phyloP scores from a whole-genome alignment of 345 rosid species.

The Salix caprea region DNA sequence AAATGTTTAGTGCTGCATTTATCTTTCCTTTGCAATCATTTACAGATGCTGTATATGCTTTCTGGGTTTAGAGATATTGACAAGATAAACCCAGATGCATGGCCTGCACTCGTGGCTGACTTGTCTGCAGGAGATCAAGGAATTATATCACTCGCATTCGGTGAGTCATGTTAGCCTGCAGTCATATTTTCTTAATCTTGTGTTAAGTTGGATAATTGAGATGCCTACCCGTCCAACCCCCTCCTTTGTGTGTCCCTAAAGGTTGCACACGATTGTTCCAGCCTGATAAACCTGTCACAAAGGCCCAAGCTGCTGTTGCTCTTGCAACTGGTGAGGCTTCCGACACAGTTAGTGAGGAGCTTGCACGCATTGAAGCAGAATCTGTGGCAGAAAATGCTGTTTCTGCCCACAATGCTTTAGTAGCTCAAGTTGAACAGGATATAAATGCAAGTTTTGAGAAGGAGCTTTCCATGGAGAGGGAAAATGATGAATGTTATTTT shows the following conservation, averaged over 20 bases:
- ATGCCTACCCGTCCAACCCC: not conserved
- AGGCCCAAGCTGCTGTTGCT: slow-evolving; percentile 92
- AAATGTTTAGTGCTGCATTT: too few relatives aligned
- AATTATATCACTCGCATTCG: slow-evolving; percentile 80
- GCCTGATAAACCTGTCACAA: slow-evolving; percentile 90
- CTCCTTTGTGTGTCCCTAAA: slow-evolving; percentile 5
- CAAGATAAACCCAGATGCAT: too few relatives aligned
- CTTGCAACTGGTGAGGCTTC: slow-evolving; percentile 81
- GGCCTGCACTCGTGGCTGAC: too few relatives aligned
- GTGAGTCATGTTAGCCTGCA: slow-evolving; percentile 43
- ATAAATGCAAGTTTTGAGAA: slow-evolving; percentile 70
- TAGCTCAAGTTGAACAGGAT: slow-evolving; percentile 80
- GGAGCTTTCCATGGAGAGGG: slow-evolving; percentile 65
- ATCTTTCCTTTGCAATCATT: too few relatives aligned
- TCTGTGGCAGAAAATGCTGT: slow-evolving; percentile 86
- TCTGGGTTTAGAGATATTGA: too few relatives aligned
- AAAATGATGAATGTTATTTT: too few relatives aligned
- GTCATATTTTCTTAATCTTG: slow-evolving; percentile 12
- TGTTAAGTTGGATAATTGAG: slow-evolving; percentile 16
- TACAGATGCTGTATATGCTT: too few relatives aligned
- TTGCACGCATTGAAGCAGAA: slow-evolving; percentile 90
- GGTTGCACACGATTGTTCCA: slow-evolving; percentile 90
- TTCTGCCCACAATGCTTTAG: slow-evolving; percentile 64
- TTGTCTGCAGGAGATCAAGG: slow-evolving; percentile 88
- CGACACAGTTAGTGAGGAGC: slow-evolving; percentile 74